Evolutionary conservation across 495 filamentous ascomycete species (phyloP), one percentile per base, ranked within the genome.

Genomic region (Xylaria telfairii): DNA sequence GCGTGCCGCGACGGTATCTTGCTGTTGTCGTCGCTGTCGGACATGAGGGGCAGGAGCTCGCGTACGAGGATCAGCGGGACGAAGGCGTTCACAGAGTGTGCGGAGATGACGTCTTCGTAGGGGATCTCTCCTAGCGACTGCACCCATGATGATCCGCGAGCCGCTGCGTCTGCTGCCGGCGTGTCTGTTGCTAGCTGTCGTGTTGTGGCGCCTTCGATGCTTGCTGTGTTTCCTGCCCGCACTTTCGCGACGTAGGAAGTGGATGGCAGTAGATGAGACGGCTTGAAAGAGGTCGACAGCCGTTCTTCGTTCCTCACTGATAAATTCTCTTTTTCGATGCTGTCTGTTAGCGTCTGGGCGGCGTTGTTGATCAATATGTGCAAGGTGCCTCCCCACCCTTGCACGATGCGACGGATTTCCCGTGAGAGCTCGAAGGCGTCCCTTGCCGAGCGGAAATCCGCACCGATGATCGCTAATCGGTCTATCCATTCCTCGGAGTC

Each of bases 311-410:
- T 32, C 12, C 15, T 41, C n/a, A 86, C 76, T 5, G 81, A 82
- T 19, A 44, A 65, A 9, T 71, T 37, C 68, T 87, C 84, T 60
- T 78, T 78, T 67, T 77, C 72, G 17, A 84, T 53, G 15, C 81
- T 76, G 69, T 87, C 84, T 3, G 82, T 85, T 34, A 83, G 70
- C 0, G 83, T 87, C 71, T 87, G 84, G 1, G 84, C 84, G 12
- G 84, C 84, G 71, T 85, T 87, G 64, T 85, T 87, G 72, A 87
- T 79, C 30, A 87, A 63, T 17, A 86, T 77, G 70, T 86, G 76
- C 61, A 86, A 70, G 51, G 24, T 72, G 47, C 24, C 47, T 32
- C 65, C 49, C 83, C 83, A 84, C 34, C 21, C 12, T 39, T 67
- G n/a, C 24, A 67, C 65, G 13, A 67, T n/a, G 4, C 17, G 15